Evolutionary conservation across 805 yeast genomes (phyloP), one percentile per base, ranked within the genome.

Genomic region (Candida cerambycidarum): DNA sequence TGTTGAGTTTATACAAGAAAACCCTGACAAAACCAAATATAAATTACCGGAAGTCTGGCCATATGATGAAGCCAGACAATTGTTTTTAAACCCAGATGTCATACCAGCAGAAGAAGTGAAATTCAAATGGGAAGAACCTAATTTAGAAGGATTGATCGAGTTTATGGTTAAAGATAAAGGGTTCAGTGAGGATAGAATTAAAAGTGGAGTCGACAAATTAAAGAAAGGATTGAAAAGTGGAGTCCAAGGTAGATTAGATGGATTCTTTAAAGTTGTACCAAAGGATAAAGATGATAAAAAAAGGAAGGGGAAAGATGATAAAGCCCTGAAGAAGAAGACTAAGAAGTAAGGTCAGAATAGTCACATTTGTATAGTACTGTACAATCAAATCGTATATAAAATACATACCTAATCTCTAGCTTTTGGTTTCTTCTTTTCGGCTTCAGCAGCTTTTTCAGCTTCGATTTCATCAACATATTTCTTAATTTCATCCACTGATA

Each of bases 1-100:
- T 32, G 78, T 92, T 31, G 81, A 80, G 52, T 70, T 65, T 45
- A 78, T 89, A 27, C 74, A 80, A 39, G 73, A 71, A 16, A 75
- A 75, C 47, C 76, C 78, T 1, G 70, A 61, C 4, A 75, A 75
- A 44, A 66, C 79, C 4, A 92, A 89, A 58, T 83, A 82, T 62
- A 84, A 82, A 56, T 76, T 93, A 18, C 98, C 99, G 1, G 97
- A 90, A 57, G 82, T 87, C 54, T 93, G 97, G 97, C 96, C 96
- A 1, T 90, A 73, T 57, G 79, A 79, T 46, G 95, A 85, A 53
- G 98, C 96, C 2, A 77, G 97, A 56, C 80, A 85, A 47, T 68
- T 93, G 36, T 92, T 93, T 59, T 62, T 82, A 54, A 69, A 82
- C 15, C 98, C 99, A 0, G 98, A 92, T 21, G 88, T 89, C 3